A percentile compares a stretch with the other conserved stretches of the same genome.
Conservation (phyloP, 208 protist species). For the Acanthamoeba healyi region DNA sequence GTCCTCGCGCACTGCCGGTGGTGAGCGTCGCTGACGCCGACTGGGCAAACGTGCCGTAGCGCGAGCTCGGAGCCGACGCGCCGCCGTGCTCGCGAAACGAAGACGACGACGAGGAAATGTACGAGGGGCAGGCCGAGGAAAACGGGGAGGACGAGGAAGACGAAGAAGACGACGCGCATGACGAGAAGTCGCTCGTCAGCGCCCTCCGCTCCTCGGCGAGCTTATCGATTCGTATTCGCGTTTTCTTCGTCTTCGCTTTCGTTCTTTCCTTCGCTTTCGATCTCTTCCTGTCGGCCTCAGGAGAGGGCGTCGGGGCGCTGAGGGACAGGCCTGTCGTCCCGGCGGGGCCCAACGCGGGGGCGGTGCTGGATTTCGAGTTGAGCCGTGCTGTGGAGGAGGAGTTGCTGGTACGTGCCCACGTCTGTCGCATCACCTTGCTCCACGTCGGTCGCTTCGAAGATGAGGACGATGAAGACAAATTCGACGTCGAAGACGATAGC, state of each 20-base stretch:
- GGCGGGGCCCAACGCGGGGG: neutral
- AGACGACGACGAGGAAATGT: neutral
- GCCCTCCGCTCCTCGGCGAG: neutral
- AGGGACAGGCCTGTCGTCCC: neutral
- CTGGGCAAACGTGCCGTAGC: neutral
- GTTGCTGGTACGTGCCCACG: neutral
- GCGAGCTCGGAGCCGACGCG: no score
- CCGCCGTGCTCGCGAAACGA: no score
- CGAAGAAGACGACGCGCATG: neutral
- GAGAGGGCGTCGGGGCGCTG: no score
- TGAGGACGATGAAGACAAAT: no score
- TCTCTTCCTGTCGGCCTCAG: neutral
- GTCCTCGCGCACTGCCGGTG: neutral
- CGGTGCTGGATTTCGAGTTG: neutral
- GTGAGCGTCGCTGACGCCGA: neutral
- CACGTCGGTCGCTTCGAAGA: neutral
- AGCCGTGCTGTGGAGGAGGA: no score
- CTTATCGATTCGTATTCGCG: neutral
- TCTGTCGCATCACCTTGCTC: neutral
- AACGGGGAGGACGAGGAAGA: neutral
- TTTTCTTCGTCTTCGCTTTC: conserved; percentile 28
- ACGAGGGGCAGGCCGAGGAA: neutral
- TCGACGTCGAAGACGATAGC: neutral
- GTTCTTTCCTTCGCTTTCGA: conserved; percentile 46
- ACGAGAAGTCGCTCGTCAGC: neutral